Evolutionary conservation across 495 filamentous ascomycete species (phyloP), one percentile per base, ranked within the genome.

Genomic region (Penicillium pulvis): DNA sequence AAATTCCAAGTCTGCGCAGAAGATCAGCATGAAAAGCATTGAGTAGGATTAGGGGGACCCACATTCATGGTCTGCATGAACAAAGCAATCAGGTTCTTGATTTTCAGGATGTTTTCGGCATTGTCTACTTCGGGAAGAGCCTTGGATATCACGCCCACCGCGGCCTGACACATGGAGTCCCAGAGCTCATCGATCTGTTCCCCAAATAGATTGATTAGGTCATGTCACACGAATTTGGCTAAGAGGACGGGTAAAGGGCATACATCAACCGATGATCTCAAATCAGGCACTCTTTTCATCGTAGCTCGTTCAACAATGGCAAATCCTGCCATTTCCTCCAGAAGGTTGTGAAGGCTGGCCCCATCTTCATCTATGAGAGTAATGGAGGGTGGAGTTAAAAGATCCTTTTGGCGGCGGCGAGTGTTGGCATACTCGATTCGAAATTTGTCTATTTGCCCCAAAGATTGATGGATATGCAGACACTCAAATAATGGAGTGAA

Each of bases 1-100:
- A 97, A 98, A 53, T 84, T 85, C 93, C 93, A 98, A 42, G 88
- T 87, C 89, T 93, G 50, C 14, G 60, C 9, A n/a, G 39, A 4
- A 19, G 35, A n/a, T 69, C 24, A 66, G 62, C 51, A 9, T 58
- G 49, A 41, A 54, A 28, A 47, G 30, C 20, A 19, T 50, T 23
- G 4, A 24, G 4, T 51, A 26, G 17, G n/a, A 17, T 12, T 11
- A 7, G 19, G 30, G 9, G 28, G 16, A 68, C 83, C 68, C 60
- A 86, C 88, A 79, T 96, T 90, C 94, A 98, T 97, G 17, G 94
- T 97, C 66, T 98, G 88, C 71, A 97, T 97, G 71, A 99, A 99
- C 17, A 98, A 74, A 24, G 92, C 90, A 70, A 99, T 84, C 49
- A 93, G 79, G 44, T 90, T 91, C 71, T 97, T 98, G 59, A 96